Evolutionary conservation across 2,329 filamentous ascomycete genomes (phyloP), one percentile per base, ranked within the genome.

Genomic region (Colletotrichum brevisporum): DNA sequence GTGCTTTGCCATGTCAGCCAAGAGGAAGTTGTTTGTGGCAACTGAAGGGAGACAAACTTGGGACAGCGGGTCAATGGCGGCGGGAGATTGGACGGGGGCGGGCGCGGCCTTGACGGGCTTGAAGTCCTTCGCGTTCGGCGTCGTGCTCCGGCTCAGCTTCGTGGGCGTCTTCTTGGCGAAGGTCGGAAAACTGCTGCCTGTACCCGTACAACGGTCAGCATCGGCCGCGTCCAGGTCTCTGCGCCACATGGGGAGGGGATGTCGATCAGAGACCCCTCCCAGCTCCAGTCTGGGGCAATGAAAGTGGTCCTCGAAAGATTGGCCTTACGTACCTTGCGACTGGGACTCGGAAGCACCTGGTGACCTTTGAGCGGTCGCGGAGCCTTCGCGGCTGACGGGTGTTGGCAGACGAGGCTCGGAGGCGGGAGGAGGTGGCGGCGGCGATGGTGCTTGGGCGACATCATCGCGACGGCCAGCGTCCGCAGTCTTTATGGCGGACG

Each of bases 1-100:
- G 74, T 90, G 88, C 87, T 89, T 53, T 5, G 67, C 26, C 10
- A 50, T 31, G 65, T 72, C 52, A 71, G 70, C 58, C 4, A 36
- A 16, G 43, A 18, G 18, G 5, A 43, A n/a, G 9, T 27, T 12
- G 41, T 36, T 36, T 24, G 47, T 6, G 15, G n/a, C 18, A 26
- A 15, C 24, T 6, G n/a, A 15, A 9, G 16, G 31, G 56, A 24
- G 51, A 55, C 71, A 31, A 69, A 78, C 76, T 67, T 77, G 76
- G 2, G 76, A 78, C 21, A 78, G 68, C 5, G 76, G 76, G 60
- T 78, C 76, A 52, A 78, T 76, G 52, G 70, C 71, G 5, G 74
- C 53, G 45, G 68, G 55, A 48, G 70, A 57, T 41, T 69, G 66
- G 15, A 70, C 53, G 48, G 70, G 36, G 26, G 51, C 60, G 26